phyloP scores from a whole-genome alignment of 352 stramenopile genomes.

The Phytophthora citricola region DNA sequence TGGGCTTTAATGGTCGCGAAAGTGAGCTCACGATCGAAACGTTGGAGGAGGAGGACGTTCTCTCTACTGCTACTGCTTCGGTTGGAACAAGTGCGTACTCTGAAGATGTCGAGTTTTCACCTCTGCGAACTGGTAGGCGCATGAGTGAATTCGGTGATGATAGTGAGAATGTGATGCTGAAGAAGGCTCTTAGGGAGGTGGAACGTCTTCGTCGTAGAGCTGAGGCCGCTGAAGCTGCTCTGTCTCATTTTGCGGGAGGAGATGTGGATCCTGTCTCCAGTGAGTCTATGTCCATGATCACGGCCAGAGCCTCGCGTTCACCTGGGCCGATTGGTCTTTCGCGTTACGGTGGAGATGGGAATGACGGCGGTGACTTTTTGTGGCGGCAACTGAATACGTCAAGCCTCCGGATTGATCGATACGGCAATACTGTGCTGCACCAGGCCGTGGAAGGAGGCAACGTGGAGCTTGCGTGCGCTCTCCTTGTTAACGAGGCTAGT shows the following conservation, averaged over 20 bases:
- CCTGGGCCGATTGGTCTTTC: conserved; percentile 4
- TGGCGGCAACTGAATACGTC: conserved; percentile 34
- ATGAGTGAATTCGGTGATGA: conserved; percentile 26
- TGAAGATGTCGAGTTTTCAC: conserved; percentile 38
- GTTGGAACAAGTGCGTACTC: conserved; percentile 52
- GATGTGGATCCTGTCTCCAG: conserved; percentile 22
- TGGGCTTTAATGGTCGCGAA: conserved; percentile 31
- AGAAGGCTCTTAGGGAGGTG: conserved; percentile 57
- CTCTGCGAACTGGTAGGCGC: conserved; percentile 19
- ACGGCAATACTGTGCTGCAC: conserved; percentile 67
- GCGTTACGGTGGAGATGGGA: conserved; percentile 13
- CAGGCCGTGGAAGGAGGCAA: conserved; percentile 49
- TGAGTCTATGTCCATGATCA: conserved; percentile 21
- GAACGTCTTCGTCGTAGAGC: conserved; percentile 66
- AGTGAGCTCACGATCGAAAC: conserved; percentile 42
- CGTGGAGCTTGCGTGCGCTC: conserved; percentile 54
- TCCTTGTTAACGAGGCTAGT: conserved; percentile 52
- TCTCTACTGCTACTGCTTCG: conserved; percentile 46
- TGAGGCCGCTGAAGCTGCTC: conserved; percentile 64
- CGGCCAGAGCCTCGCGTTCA: conserved; percentile 21
- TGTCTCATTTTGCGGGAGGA: conserved; percentile 41
- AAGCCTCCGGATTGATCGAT: conserved; percentile 51
- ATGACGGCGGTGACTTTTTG: conserved; percentile 6
- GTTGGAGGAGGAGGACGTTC: conserved; percentile 36
- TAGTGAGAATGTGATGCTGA: conserved; percentile 48